A percentile compares a stretch with the other conserved stretches of the same genome.
phyloP scores from a whole-genome alignment of 768 basidiomycete species.

The Suillus clintonianus region DNA sequence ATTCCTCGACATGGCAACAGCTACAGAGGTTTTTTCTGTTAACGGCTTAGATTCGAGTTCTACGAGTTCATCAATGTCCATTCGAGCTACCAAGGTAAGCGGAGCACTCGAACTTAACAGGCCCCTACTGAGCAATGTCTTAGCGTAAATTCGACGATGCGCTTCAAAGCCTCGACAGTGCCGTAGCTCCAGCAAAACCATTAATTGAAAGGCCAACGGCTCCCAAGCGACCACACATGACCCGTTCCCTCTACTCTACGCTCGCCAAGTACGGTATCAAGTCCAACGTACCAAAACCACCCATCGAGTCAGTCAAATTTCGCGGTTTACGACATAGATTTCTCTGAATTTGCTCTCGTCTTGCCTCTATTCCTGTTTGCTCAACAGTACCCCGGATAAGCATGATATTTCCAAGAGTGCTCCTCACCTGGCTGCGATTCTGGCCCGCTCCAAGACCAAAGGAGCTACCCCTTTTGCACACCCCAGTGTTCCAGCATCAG shows the following conservation, averaged over 20 bases:
- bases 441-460: slow-evolving; percentile 49
- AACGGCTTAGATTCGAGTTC: slow-evolving; percentile 16
- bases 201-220: slow-evolving; percentile 35
- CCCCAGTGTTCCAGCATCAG: slow-evolving; percentile 23
- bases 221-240: slow-evolving; percentile 54
- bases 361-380: slow-evolving; percentile 7
- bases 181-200: slow-evolving; percentile 44
- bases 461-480: slow-evolving; percentile 51
- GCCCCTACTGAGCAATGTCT: background rate
- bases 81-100: slow-evolving; percentile 47
- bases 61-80: slow-evolving; percentile 17
- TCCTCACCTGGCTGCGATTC: slow-evolving; percentile 71
- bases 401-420: slow-evolving; percentile 53
- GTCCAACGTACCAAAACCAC: slow-evolving; percentile 45
- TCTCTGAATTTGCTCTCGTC: slow-evolving; percentile 4
- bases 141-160: slow-evolving; percentile 86
- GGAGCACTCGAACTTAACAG: background rate
- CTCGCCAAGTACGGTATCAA: slow-evolving; percentile 77
- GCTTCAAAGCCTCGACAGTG: slow-evolving; percentile 68
- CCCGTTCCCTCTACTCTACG: slow-evolving; percentile 73
- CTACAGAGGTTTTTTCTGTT: background rate
- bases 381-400: slow-evolving; percentile 9
- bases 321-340: background rate
- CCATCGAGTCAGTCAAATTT: slow-evolving; percentile 23
- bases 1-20: background rate